Conservation (phyloP, 768 basidiomycete species). For the Rhizopogon salebrosus region DNA sequence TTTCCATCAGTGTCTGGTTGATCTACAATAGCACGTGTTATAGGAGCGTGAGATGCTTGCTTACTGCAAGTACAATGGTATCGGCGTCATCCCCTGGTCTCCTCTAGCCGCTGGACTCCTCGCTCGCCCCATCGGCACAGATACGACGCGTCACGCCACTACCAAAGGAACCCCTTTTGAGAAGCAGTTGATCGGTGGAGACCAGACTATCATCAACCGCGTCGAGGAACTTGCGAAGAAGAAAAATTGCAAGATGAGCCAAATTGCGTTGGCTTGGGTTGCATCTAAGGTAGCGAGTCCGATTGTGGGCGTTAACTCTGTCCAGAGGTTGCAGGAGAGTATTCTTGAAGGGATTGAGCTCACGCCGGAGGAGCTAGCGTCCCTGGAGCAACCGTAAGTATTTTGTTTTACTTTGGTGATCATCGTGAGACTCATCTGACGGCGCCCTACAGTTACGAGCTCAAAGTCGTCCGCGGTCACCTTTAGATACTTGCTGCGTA, state of each 20-base stretch:
- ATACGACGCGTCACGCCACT: slow-evolving; percentile 14
- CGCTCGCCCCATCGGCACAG: slow-evolving; percentile 28
- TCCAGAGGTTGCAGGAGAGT: slow-evolving; percentile 24
- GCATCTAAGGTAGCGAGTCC: slow-evolving; percentile 38
- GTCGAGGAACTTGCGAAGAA: slow-evolving; percentile 39
- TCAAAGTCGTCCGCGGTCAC: slow-evolving; percentile 12
- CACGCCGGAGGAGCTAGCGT: slow-evolving; percentile 23
- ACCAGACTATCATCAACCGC: slow-evolving; percentile 32
- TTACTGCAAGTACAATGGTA: slow-evolving; percentile 44
- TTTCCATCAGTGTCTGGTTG: neutral
- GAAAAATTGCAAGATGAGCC: slow-evolving; percentile 36
- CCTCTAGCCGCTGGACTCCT: slow-evolving; percentile 39
- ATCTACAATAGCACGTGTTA: neutral
- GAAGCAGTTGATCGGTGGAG: slow-evolving; percentile 19
- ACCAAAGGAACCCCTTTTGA: slow-evolving; percentile 20
- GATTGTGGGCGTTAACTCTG: slow-evolving; percentile 36
- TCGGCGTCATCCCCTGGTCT: slow-evolving; percentile 49
- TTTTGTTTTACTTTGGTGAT: neutral
- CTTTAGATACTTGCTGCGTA: neutral
- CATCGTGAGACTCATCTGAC: neutral
- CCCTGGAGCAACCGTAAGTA: slow-evolving; percentile 26
- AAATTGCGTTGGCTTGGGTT: slow-evolving; percentile 41
- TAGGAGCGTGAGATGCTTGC: slow-evolving; percentile 42
- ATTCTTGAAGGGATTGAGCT: slow-evolving; percentile 21
- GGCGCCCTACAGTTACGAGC: slow-evolving; percentile 10